These are phyloP conservation scores for Glycine tomentella DNA, from an alignment of 306 rosid genomes.

Conservation along the genomic window DNA sequence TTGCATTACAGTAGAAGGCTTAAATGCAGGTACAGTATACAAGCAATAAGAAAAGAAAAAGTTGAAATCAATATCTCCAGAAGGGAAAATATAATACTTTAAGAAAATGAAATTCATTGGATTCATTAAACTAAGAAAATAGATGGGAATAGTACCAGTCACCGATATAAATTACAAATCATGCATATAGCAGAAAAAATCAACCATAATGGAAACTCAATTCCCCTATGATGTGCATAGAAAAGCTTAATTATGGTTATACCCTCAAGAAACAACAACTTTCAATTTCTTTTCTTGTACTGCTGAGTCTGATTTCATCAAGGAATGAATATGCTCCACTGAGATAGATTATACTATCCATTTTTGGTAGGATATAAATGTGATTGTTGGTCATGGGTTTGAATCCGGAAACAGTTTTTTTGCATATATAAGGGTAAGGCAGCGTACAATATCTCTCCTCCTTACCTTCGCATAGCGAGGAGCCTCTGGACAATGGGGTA, in stretches of 20 bases:
- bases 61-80: neutral
- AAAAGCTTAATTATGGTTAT: neutral
- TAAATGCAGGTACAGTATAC: neutral
- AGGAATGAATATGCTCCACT: neutral
- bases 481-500: too few relatives aligned
- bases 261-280: neutral
- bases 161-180: neutral
- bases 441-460: too few relatives aligned
- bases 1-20: neutral
- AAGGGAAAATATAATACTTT: neutral
- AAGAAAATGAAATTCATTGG: neutral
- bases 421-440: too few relatives aligned
- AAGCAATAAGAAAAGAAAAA: neutral
- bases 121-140: slow-evolving; percentile 6
- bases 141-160: neutral
- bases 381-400: neutral
- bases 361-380: neutral
- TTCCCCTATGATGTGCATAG: neutral
- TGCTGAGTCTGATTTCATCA: neutral
- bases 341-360: neutral
- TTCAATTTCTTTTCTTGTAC: neutral
- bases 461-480: too few relatives aligned
- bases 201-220: neutral
- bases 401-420: too few relatives aligned
- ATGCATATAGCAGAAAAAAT: neutral